phyloP scores from a whole-genome alignment of 2,329 filamentous ascomycete species.

The Diaporthe sp. region DNA sequence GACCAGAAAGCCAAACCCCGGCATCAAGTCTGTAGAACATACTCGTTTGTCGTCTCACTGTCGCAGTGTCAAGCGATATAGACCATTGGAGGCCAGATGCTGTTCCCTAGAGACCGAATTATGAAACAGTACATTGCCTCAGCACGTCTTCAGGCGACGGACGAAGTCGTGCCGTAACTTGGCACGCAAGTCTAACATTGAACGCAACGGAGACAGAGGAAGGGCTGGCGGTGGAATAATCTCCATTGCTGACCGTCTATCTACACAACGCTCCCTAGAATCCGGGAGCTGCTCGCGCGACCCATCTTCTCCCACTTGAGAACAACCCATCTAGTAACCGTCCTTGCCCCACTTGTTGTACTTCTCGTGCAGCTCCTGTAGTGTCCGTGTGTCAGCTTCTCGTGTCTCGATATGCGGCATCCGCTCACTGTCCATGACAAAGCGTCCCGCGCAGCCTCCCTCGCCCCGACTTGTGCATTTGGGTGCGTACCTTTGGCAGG shows the following conservation, averaged over 20 bases:
- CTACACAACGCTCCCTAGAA: constrained; percentile 35
- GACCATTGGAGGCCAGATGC: background rate
- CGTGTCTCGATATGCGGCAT: background rate
- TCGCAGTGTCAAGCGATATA: background rate
- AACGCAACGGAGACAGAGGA: background rate
- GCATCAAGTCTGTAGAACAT: too few species aligned
- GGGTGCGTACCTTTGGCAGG: constrained; percentile 80
- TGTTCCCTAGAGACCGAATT: background rate
- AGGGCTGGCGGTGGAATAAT: background rate
- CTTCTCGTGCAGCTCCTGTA: constrained; percentile 89
- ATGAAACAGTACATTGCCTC: background rate
- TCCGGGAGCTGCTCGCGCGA: constrained; percentile 35
- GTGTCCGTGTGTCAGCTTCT: constrained; percentile 35
- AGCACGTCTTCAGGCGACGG: background rate
- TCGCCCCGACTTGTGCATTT: background rate
- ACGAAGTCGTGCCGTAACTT: background rate
- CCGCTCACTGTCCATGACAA: background rate
- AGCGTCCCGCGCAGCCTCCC: too few species aligned
- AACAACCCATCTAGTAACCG: constrained; percentile 72
- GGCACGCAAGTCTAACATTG: background rate
- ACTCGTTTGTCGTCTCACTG: background rate
- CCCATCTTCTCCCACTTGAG: constrained; percentile 11
- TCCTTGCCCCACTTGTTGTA: constrained; percentile 99
- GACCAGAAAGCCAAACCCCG: background rate
- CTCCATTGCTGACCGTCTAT: constrained; percentile 40